Conservation (phyloP, 306 rosid species). For the Rosa multiflora region DNA sequence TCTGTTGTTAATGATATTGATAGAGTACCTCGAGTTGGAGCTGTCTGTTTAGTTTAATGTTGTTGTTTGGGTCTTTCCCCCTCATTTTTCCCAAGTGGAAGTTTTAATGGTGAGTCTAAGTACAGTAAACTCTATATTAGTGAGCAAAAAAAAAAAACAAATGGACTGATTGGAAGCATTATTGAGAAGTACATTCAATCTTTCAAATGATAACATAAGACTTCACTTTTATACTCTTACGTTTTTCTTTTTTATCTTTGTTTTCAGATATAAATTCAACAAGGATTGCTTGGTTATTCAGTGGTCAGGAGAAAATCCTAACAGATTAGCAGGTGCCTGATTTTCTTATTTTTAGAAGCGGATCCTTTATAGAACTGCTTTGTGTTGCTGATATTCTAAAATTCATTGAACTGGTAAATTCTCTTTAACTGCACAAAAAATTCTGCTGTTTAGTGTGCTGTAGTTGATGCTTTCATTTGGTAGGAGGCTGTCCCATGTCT, state of each 20-base stretch:
- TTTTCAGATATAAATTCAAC: slow-evolving; percentile 62
- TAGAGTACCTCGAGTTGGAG: not conserved
- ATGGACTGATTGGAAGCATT: not conserved
- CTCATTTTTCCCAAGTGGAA: not conserved
- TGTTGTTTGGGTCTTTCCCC: not conserved
- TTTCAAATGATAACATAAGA: not conserved
- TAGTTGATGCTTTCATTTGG: not conserved
- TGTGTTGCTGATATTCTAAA: not conserved
- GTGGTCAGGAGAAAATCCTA: slow-evolving; percentile 98
- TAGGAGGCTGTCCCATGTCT: not conserved
- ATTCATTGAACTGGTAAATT: not conserved
- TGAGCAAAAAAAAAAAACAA: not conserved
- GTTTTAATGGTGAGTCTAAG: not conserved
- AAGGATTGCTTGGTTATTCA: slow-evolving; percentile 74
- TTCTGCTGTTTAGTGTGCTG: not conserved
- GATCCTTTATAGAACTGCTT: not conserved
- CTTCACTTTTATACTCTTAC: not conserved
- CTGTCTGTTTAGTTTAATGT: not conserved
- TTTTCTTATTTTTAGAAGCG: slow-evolving; percentile 16
- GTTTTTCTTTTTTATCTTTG: not conserved
- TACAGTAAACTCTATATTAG: not conserved
- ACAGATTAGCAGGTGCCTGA: slow-evolving; percentile 84
- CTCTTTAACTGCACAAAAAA: not conserved
- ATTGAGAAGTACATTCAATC: not conserved
- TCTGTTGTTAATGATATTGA: not conserved